A percentile compares a stretch with the other conserved stretches of the same genome.
phyloP scores from a whole-genome alignment of 352 stramenopile genomes.

The Globisporangium okanoganense region DNA sequence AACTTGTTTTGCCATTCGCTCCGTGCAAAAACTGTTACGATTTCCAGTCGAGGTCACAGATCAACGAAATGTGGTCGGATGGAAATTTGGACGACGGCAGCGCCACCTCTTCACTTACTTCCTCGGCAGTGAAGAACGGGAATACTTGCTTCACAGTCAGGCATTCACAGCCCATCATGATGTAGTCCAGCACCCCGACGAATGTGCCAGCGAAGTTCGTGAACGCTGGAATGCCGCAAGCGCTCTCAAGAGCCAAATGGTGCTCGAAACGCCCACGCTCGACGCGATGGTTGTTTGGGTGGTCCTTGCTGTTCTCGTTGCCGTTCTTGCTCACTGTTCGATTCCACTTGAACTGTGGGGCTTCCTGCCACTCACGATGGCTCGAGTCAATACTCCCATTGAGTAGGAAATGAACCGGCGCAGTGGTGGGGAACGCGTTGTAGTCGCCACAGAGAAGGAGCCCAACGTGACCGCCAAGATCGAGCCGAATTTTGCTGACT shows the following conservation, averaged over 20 bases:
- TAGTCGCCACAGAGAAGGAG: constrained; percentile 69
- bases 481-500: constrained; percentile 24
- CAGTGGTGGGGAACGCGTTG: constrained; percentile 52
- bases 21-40: background rate
- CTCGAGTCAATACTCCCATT: constrained; percentile 38
- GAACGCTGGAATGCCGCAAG: constrained; percentile 60
- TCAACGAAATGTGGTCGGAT: constrained; percentile 76
- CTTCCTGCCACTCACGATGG: constrained; percentile 53
- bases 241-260: constrained; percentile 41
- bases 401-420: constrained; percentile 45
- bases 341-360: constrained; percentile 48
- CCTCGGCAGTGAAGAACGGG: constrained; percentile 52
- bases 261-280: constrained; percentile 33
- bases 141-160: constrained; percentile 47
- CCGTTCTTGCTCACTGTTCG: background rate
- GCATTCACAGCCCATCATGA: constrained; percentile 37
- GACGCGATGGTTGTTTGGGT: constrained; percentile 10
- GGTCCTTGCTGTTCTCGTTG: constrained; percentile 1
- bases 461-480: constrained; percentile 19
- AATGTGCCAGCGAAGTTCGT: constrained; percentile 70
- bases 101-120: constrained; percentile 58
- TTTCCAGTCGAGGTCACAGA: constrained; percentile 59
- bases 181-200: constrained; percentile 69
- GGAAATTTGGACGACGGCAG: constrained; percentile 70
- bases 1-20: background rate